phyloP scores from a whole-genome alignment of 2,329 filamentous ascomycete genomes.

The Fusarium sp. region DNA sequence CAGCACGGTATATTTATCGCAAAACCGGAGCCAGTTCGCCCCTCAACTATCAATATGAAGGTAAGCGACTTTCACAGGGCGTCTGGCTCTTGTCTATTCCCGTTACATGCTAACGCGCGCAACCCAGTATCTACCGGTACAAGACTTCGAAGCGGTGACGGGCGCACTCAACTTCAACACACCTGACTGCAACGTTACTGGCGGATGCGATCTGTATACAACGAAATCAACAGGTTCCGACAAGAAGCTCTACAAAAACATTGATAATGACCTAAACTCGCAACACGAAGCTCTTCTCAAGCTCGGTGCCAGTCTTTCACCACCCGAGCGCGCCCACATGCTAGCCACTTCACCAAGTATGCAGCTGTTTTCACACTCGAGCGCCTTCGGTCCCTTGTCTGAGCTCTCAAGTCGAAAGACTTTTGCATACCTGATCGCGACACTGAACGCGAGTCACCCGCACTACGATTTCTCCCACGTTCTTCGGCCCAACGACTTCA shows the following conservation, averaged over 20 bases:
- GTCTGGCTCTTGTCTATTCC: background rate
- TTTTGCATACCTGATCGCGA: slow-evolving; percentile 96
- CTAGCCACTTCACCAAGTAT: slow-evolving; percentile 69
- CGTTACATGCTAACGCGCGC: slow-evolving; percentile 30
- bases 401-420: slow-evolving; percentile 89
- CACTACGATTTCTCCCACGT: slow-evolving; percentile 97
- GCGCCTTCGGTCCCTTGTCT: slow-evolving; percentile 89
- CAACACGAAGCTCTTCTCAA: slow-evolving; percentile 90
- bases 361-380: slow-evolving; percentile 76
- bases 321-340: slow-evolving; percentile 78
- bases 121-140: slow-evolving; percentile 84
- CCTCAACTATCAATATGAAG: slow-evolving; percentile 49
- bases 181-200: slow-evolving; percentile 88
- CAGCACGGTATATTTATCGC: slow-evolving; percentile 8
- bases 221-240: slow-evolving; percentile 95
- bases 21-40: slow-evolving; percentile 1
- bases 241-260: slow-evolving; percentile 96
- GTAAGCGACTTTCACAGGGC: slow-evolving; percentile 38
- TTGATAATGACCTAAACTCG: slow-evolving; percentile 88
- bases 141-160: slow-evolving; percentile 90
- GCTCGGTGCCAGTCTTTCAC: slow-evolving; percentile 86
- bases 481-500: slow-evolving; percentile 88
- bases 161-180: slow-evolving; percentile 96
- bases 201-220: slow-evolving; percentile 95
- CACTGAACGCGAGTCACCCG: slow-evolving; percentile 88